These are phyloP conservation scores for Aspergillus avenaceus DNA, from an alignment of 495 filamentous ascomycete genomes.

Conservation along the genomic window DNA sequence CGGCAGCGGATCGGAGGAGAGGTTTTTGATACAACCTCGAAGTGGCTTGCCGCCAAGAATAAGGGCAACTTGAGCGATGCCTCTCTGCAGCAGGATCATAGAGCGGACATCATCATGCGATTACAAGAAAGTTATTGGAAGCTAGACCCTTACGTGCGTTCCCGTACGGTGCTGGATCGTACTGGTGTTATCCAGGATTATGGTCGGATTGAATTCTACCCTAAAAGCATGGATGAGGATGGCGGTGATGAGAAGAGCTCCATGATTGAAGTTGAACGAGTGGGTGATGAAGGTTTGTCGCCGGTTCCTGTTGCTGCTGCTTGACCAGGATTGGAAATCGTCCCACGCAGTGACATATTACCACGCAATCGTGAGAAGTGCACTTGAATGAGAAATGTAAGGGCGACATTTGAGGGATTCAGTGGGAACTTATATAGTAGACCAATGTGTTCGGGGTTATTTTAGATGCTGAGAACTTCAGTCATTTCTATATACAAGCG, in stretches of 20 bases:
- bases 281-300: too few species aligned
- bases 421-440: too few species aligned
- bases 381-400: too few species aligned
- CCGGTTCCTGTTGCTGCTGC: too few species aligned
- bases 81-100: constrained; percentile 48
- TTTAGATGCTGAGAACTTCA: too few species aligned
- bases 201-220: constrained; percentile 64
- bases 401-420: too few species aligned
- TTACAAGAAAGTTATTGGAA: constrained; percentile 78
- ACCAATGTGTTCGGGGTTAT: too few species aligned
- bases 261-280: too few species aligned
- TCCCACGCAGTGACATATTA: too few species aligned
- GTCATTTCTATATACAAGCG: too few species aligned
- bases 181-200: constrained; percentile 59
- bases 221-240: constrained; percentile 2
- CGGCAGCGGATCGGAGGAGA: constrained; percentile 57
- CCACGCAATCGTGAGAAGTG: too few species aligned
- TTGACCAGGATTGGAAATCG: too few species aligned
- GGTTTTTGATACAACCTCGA: constrained; percentile 63
- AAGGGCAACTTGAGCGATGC: constrained; percentile 31
- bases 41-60: constrained; percentile 54
- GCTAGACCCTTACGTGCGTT: constrained; percentile 71
- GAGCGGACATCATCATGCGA: constrained; percentile 55
- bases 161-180: constrained; percentile 66
- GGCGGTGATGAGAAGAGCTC: not conserved